Base-by-base conservation (phyloP, 306 rosid species). In the Medicago arabica region DNA sequence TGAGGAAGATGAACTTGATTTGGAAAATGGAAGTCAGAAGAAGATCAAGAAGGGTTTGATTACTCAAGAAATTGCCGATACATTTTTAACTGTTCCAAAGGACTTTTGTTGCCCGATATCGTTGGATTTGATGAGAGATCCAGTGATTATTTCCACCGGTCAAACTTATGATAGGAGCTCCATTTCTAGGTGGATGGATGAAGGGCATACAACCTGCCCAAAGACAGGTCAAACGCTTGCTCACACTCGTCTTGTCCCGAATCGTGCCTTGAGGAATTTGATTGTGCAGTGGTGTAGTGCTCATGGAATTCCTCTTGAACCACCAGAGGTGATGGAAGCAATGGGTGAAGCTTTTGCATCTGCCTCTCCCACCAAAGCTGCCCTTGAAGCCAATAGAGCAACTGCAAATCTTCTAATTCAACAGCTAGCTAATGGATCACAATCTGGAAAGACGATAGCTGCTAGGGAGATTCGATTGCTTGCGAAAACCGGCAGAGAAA, bases 111-210 rank as follows among this genome's bases (percentile, higher is more conserved):
- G 97, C 47, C 93, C 98, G 0, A 92, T 92, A 49, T 85, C 96
- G 0, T 78, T 92, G 91, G 98, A 92, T 79, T 73, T 94, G 87
- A 90, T 94, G 98, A 84, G 80, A 47, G 98, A 94, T 57, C 98
- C 98, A 0, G 98, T 92, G 82, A 90, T 88, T 10, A 83, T 94
- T 65, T 81, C 96, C 4, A 92, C 98, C 0, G 98, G 98, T 28
- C 97, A 94, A 86, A 92, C 98, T 0, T 94, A 90, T 61, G 98
- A 92, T 16, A 84, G 98, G 67, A 82, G 88, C 71, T 90, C 89
- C 0, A 94, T 94, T 63, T 75, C 95, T 0, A 81, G 98, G 88
- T 94, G 98, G 98, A 67, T 90, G 90, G 97, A 92, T 71, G 98
- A 92, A 80, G 97, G 98, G 72, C 96, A 94, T 79, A 90, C 89